Evolutionary conservation across 2,329 filamentous ascomycete genomes (phyloP).

Genomic region (Hymenoscyphus scutula): DNA sequence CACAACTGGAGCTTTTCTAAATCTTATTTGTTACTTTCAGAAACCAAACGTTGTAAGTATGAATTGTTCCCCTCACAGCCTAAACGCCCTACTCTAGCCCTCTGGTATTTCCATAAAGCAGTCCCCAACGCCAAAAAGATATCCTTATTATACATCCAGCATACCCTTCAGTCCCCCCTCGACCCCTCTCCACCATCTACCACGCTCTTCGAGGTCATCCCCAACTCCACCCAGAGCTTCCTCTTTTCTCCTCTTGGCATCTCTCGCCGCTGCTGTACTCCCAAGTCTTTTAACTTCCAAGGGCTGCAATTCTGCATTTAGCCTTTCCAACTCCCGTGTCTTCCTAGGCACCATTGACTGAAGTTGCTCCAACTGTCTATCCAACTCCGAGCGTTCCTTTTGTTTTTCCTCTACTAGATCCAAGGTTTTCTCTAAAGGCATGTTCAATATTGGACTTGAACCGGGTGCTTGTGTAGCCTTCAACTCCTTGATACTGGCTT

Average conservation of each 20-base stretch:
- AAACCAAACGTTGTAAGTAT: too few species aligned
- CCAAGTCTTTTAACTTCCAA: conserved; percentile 66
- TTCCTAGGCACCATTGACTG: conserved; percentile 63
- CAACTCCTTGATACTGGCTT: conserved; percentile 48
- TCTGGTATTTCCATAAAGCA: conserved; percentile 6
- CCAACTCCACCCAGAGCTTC: conserved; percentile 61
- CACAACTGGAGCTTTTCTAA: too few species aligned
- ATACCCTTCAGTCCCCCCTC: conserved; percentile 62
- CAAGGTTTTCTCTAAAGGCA: conserved; percentile 57
- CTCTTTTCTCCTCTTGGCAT: conserved; percentile 68
- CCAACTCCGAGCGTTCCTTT: conserved; percentile 53
- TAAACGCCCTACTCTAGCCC: background rate
- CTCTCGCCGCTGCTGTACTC: conserved; percentile 64
- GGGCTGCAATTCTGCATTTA: conserved; percentile 66
- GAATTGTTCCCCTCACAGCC: background rate
- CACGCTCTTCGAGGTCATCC: conserved; percentile 73
- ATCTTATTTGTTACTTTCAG: too few species aligned
- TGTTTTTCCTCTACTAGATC: conserved; percentile 52
- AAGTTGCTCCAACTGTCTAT: conserved; percentile 62
- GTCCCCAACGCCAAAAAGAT: background rate
- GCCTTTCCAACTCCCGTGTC: conserved; percentile 62
- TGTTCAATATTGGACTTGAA: conserved; percentile 46
- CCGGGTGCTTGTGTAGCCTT: conserved; percentile 43
- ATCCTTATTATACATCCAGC: conserved; percentile 42
- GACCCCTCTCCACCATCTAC: conserved; percentile 71